A percentile compares a stretch with the other conserved stretches of the same genome.
Evolutionary conservation across 2,329 filamentous ascomycete species (phyloP).

Genomic region (Fusarium phyllophilum): DNA sequence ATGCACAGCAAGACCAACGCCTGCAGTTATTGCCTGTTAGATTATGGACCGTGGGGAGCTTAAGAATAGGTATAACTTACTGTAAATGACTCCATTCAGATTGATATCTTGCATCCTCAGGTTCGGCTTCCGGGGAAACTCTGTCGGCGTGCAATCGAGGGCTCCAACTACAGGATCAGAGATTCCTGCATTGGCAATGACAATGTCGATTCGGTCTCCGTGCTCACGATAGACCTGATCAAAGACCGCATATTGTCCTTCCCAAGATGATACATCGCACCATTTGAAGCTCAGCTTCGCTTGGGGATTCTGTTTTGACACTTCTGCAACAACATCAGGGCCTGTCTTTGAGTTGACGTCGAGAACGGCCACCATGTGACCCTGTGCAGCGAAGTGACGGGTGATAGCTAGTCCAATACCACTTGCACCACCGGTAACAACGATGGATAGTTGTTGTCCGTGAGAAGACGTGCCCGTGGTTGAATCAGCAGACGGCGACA

Average conservation of each 20-base stretch:
- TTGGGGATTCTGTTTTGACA: neutral
- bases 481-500: neutral
- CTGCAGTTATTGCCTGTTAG: neutral
- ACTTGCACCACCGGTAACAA: neutral
- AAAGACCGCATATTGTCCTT: neutral
- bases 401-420: neutral
- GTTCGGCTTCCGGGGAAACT: neutral
- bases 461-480: neutral
- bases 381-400: neutral
- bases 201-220: neutral
- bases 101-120: neutral
- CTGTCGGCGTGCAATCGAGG: neutral
- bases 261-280: constrained; percentile 1
- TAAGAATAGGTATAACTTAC: neutral
- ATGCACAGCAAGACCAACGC: neutral
- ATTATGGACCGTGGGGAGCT: no score
- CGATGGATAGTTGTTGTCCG: accelerated
- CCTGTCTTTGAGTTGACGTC: constrained; percentile 1
- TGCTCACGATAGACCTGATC: neutral
- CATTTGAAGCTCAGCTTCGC: neutral
- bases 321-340: neutral
- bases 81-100: neutral
- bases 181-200: neutral
- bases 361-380: neutral
- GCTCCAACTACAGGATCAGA: constrained; percentile 7